These are phyloP conservation scores for Annulohypoxylon truncatum DNA, from an alignment of 2,329 filamentous ascomycete genomes.

Conservation along the genomic window DNA sequence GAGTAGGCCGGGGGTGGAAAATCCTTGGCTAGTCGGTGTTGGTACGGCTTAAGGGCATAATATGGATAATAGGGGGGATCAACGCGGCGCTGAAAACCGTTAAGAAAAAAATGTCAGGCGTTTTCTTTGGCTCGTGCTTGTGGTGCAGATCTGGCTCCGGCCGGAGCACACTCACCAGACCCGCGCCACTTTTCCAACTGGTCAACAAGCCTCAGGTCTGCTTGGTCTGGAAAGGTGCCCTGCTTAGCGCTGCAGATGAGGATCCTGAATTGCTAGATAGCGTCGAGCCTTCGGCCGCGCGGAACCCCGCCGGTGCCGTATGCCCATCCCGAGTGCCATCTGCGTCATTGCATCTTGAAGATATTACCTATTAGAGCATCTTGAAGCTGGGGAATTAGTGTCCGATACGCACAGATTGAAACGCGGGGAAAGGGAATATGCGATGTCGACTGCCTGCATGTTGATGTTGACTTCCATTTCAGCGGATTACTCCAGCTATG, in stretches of 20 bases:
- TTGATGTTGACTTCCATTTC: slow-evolving; percentile 7
- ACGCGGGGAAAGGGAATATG: slow-evolving; percentile 30
- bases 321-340: slow-evolving; percentile 1
- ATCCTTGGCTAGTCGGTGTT: background rate
- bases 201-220: background rate
- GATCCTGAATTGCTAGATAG: slow-evolving; percentile 11
- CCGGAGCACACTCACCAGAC: slow-evolving; percentile 23
- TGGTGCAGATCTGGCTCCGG: slow-evolving; percentile 23
- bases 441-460: background rate
- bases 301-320: slow-evolving; percentile 30
- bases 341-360: slow-evolving; percentile 3
- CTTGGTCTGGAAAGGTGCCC: slow-evolving; percentile 6
- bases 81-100: slow-evolving; percentile 2
- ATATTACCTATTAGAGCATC: slow-evolving; percentile 5
- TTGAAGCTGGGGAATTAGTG: slow-evolving; percentile 13
- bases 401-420: slow-evolving; percentile 10
- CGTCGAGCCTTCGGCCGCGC: slow-evolving; percentile 36
- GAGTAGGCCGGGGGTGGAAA: slow-evolving; percentile 26
- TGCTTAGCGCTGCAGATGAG: slow-evolving; percentile 24
- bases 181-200: slow-evolving; percentile 18
- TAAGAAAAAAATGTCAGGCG: slow-evolving; percentile 27
- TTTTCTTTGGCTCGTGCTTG: slow-evolving; percentile 17
- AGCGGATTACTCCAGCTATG: background rate
- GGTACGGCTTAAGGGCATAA: slow-evolving; percentile 19
- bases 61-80: slow-evolving; percentile 4